phyloP scores from a whole-genome alignment of 345 rosid genomes.

The Zanthoxylum bungeanum region DNA sequence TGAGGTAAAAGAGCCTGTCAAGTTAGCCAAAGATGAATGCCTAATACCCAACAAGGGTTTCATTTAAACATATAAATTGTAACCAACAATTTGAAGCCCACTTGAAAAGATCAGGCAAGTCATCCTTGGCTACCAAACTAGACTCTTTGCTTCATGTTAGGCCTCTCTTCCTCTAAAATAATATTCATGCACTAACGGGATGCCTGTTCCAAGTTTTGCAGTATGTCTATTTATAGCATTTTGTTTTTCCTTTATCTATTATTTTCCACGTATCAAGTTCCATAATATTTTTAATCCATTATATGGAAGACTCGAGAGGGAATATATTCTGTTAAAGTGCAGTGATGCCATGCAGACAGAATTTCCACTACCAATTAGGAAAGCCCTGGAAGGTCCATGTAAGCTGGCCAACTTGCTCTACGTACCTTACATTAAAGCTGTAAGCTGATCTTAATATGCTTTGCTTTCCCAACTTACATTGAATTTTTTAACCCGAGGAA shows the following conservation, averaged over 20 bases:
- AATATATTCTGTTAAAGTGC: constrained; percentile 10
- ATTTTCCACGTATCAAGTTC: not conserved
- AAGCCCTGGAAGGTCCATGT: constrained; percentile 6
- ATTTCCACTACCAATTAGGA: not conserved
- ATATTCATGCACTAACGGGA: not conserved
- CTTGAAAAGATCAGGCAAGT: constrained; percentile 1
- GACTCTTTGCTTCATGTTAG: not conserved
- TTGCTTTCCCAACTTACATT: no score
- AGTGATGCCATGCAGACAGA: not conserved
- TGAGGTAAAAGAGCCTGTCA: not conserved
- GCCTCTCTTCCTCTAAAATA: not conserved
- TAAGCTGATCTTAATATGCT: no score
- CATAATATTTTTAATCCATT: not conserved
- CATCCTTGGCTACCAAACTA: constrained; percentile 6
- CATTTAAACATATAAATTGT: no score
- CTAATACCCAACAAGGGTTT: not conserved
- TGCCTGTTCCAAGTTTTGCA: not conserved
- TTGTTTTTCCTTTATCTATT: not conserved
- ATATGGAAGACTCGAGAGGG: not conserved
- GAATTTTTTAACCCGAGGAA: no score
- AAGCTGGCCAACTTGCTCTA: no score
- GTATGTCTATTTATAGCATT: not conserved
- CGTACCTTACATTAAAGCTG: no score
- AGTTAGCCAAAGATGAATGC: not conserved
- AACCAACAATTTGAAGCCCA: not conserved